Conservation (phyloP, 108 stramenopile species). For the Cyclotella kingstonii region DNA sequence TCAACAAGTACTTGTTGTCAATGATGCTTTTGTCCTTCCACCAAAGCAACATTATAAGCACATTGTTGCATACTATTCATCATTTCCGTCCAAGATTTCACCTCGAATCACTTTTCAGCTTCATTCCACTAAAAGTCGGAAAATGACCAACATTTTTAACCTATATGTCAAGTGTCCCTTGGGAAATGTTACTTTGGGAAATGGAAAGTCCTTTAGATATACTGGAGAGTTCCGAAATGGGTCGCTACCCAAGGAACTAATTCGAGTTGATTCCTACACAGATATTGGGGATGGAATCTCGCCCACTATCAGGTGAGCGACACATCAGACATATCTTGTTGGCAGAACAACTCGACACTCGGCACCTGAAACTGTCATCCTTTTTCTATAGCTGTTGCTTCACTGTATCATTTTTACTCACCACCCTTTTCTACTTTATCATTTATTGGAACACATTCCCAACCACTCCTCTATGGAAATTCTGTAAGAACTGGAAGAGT, state of each 20-base stretch:
- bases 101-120: slow-evolving; percentile 17
- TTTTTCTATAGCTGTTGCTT: no score
- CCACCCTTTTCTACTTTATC: no score
- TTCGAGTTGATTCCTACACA: not conserved
- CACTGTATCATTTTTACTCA: no score
- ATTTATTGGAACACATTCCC: not conserved
- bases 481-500: slow-evolving; percentile 18
- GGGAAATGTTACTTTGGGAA: not conserved
- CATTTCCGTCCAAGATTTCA: no score
- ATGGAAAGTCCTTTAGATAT: not conserved
- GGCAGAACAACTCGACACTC: no score
- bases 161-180: not conserved
- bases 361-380: no score
- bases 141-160: not conserved
- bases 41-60: no score
- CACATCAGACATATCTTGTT: no score
- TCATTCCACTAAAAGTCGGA: not conserved
- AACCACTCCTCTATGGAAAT: not conserved
- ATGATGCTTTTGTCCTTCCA: no score
- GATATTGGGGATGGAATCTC: not conserved
- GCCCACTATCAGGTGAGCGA: no score
- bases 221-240: slow-evolving; percentile 8
- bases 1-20: no score
- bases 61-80: no score
- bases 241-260: not conserved